phyloP scores from a whole-genome alignment of 164 flowering plant genomes.

The Nymphaea thermarum region DNA sequence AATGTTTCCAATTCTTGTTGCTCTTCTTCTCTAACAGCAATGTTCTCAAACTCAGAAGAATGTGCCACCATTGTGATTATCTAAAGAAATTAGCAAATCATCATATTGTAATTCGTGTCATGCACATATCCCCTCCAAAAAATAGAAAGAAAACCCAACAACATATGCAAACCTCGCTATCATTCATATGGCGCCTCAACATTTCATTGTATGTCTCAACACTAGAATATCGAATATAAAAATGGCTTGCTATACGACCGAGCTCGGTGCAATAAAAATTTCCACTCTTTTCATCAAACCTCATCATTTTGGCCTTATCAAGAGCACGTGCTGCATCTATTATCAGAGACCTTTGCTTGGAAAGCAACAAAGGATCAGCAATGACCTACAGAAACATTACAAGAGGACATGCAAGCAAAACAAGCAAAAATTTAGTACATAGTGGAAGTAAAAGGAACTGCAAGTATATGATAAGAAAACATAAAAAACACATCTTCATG shows the following conservation, averaged over 20 bases:
- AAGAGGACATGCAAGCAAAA: neutral
- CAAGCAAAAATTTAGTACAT: neutral
- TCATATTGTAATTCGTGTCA: neutral
- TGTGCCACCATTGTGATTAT: constrained; percentile 94
- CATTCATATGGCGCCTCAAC: constrained; percentile 92
- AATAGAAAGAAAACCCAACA: neutral
- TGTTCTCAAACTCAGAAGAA: constrained; percentile 98
- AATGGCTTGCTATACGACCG: constrained; percentile 99
- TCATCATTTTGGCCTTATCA: constrained; percentile 99
- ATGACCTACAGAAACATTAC: constrained; percentile 40
- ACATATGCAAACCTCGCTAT: constrained; percentile 61
- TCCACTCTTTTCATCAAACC: constrained; percentile 99
- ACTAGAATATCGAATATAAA: constrained; percentile 91
- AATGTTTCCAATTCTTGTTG: constrained; percentile 78
- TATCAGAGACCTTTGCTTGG: constrained; percentile 80
- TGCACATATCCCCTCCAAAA: neutral
- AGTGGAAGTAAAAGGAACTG: neutral
- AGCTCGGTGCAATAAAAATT: constrained; percentile 98
- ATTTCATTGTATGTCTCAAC: constrained; percentile 97
- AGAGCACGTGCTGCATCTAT: constrained; percentile 96
- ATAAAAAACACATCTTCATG: neutral
- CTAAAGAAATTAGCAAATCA: constrained; percentile 20
- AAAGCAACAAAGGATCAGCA: constrained; percentile 82
- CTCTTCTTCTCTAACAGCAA: constrained; percentile 95
- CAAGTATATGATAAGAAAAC: neutral